These are phyloP conservation scores for Talaromyces sp. DNA, from an alignment of 2,329 filamentous ascomycete genomes.

Conservation along the genomic window DNA sequence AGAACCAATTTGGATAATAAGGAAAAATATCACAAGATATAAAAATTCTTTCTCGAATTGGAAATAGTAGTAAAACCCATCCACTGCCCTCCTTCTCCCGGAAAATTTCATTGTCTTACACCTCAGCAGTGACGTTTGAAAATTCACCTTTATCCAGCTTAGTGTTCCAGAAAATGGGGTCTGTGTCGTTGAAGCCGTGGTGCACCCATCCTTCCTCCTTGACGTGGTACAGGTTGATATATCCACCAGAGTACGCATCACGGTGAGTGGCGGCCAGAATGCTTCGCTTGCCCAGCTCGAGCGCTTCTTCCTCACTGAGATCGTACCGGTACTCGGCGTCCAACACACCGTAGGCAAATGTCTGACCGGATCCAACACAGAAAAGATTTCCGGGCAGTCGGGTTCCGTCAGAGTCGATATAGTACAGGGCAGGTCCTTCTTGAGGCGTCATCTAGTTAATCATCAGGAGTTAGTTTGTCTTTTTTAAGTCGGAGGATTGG, in stretches of 20 bases:
- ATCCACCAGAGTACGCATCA: slow-evolving; percentile 97
- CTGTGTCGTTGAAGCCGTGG: slow-evolving; percentile 96
- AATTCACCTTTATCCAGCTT: slow-evolving; percentile 99
- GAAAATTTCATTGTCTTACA: slow-evolving; percentile 32
- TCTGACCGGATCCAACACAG: slow-evolving; percentile 97
- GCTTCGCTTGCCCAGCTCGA: slow-evolving; percentile 84
- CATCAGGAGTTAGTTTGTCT: neutral
- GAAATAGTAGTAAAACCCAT: neutral
- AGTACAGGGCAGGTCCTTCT: slow-evolving; percentile 96
- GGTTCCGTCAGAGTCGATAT: slow-evolving; percentile 96
- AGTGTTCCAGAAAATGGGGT: slow-evolving; percentile 99
- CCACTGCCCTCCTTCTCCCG: neutral
- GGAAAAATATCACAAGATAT: neutral
- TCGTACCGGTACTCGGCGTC: slow-evolving; percentile 95
- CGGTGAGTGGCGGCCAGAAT: slow-evolving; percentile 95
- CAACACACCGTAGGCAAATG: slow-evolving; percentile 95
- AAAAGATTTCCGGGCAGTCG: slow-evolving; percentile 90
- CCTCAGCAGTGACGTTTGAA: slow-evolving; percentile 79
- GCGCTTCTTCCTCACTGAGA: slow-evolving; percentile 75
- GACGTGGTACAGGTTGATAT: slow-evolving; percentile 97
- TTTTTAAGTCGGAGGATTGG: slow-evolving; percentile 49
- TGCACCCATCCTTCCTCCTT: slow-evolving; percentile 99
- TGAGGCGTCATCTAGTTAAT: slow-evolving; percentile 52
- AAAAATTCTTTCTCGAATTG: neutral
- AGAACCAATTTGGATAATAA: neutral